Conservation (phyloP, 805 yeast genomes). For the Saturnispora mendoncae region DNA sequence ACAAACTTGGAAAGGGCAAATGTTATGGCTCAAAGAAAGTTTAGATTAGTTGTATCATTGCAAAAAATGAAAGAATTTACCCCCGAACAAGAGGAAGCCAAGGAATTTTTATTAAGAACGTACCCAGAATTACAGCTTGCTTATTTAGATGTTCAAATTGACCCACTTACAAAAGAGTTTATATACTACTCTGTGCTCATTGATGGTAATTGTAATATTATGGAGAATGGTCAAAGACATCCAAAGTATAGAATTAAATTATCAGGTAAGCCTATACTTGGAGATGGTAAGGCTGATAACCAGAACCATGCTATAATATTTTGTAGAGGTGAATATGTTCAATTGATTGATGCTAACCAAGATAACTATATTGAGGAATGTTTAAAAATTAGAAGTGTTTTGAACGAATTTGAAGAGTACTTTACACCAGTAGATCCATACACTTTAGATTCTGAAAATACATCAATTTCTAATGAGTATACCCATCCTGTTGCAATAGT, state of each 20-base stretch:
- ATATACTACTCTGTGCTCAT: slow-evolving; percentile 67
- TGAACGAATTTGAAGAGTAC: slow-evolving; percentile 76
- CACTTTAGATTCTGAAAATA: too few relatives aligned
- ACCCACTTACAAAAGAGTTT: slow-evolving; percentile 61
- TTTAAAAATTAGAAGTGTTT: slow-evolving; percentile 68
- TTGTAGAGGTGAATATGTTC: slow-evolving; percentile 78
- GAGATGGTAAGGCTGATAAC: slow-evolving; percentile 85
- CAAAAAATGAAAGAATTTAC: slow-evolving; percentile 69
- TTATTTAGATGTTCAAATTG: slow-evolving; percentile 94
- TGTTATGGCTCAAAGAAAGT: slow-evolving; percentile 85
- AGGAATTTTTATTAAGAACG: slow-evolving; percentile 72
- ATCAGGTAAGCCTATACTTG: slow-evolving; percentile 78
- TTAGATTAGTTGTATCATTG: slow-evolving; percentile 76
- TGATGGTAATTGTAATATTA: slow-evolving; percentile 70
- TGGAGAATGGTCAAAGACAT: slow-evolving; percentile 66
- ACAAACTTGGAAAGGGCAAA: slow-evolving; percentile 92
- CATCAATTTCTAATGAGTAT: slow-evolving; percentile 45
- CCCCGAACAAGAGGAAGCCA: slow-evolving; percentile 68
- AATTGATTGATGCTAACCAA: slow-evolving; percentile 79
- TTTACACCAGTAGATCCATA: slow-evolving; percentile 76
- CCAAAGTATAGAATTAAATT: slow-evolving; percentile 68
- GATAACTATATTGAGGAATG: slow-evolving; percentile 83
- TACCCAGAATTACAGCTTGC: slow-evolving; percentile 86
- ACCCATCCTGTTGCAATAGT: slow-evolving; percentile 72
- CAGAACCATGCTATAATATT: slow-evolving; percentile 76